Conservation (phyloP, 176 grass and related monocot species). For the Aegilops umbellulata region DNA sequence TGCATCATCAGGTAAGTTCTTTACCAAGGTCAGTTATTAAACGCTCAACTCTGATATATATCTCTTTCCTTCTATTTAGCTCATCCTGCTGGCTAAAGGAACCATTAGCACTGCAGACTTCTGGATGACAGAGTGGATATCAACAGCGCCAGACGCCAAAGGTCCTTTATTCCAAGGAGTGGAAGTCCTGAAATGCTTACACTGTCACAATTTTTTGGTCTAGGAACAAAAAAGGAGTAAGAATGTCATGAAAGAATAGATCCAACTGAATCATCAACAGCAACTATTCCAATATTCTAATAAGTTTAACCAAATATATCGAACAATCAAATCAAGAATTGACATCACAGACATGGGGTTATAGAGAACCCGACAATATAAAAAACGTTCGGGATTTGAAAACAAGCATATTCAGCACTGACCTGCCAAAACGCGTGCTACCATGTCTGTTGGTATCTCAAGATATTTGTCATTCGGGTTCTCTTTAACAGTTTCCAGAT, state of each 20-base stretch:
- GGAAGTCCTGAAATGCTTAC: constrained; percentile 59
- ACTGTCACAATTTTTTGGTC: neutral
- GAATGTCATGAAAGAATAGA: neutral
- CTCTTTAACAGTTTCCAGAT: constrained; percentile 45
- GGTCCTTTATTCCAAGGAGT: constrained; percentile 83
- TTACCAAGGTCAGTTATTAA: constrained; percentile 68
- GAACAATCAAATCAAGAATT: neutral
- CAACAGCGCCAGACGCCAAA: constrained; percentile 77
- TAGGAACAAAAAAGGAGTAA: neutral
- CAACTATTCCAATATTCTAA: neutral
- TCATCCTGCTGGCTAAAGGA: constrained; percentile 35
- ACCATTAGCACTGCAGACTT: constrained; percentile 23
- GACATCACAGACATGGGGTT: neutral
- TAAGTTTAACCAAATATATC: too few species aligned
- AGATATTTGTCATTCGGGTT: constrained; percentile 77
- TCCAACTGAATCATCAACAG: neutral
- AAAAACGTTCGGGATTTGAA: neutral
- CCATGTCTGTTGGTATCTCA: constrained; percentile 55
- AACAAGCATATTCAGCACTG: constrained; percentile 6
- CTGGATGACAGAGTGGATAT: constrained; percentile 44
- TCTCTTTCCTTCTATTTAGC: constrained; percentile 47
- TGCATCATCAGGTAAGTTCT: neutral
- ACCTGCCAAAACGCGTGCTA: constrained; percentile 84
- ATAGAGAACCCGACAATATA: neutral
- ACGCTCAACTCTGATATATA: constrained; percentile 46